A percentile compares a stretch with the other conserved stretches of the same genome.
phyloP scores from a whole-genome alignment of 2,329 filamentous ascomycete genomes.

The Emmonsia crescens region DNA sequence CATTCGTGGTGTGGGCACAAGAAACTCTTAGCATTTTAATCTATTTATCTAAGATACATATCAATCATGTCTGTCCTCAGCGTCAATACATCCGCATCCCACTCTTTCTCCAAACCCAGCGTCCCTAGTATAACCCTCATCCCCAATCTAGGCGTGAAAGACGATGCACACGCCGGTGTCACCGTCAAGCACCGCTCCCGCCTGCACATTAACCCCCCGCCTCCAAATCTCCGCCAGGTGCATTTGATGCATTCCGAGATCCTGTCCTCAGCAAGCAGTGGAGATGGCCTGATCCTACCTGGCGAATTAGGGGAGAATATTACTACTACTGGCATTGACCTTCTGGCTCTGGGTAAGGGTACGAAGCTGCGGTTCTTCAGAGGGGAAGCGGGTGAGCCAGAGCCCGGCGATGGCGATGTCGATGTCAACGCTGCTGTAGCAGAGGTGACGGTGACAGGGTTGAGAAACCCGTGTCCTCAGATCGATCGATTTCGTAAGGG shows the following conservation, averaged over 20 bases:
- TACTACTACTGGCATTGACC: conserved; percentile 15
- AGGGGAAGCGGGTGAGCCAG: not conserved
- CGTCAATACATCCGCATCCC: conserved; percentile 13
- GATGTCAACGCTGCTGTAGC: conserved; percentile 9
- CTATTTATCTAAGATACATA: no score
- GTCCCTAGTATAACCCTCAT: conserved; percentile 16
- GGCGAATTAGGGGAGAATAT: conserved; percentile 19
- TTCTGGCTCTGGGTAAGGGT: conserved; percentile 12
- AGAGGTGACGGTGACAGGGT: conserved; percentile 13
- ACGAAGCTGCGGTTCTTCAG: conserved; percentile 16
- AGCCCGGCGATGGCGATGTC: not conserved
- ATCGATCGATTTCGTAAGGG: conserved; percentile 14
- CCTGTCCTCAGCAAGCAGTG: conserved; percentile 7
- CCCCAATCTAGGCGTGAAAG: conserved; percentile 16
- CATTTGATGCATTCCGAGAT: conserved; percentile 19
- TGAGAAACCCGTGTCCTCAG: conserved; percentile 16
- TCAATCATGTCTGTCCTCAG: conserved; percentile 14
- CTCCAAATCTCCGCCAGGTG: conserved; percentile 20
- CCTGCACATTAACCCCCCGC: conserved; percentile 14
- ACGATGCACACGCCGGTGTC: conserved; percentile 17
- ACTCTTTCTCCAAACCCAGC: conserved; percentile 18
- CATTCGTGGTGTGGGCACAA: no score
- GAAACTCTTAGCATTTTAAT: no score
- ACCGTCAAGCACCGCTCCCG: conserved; percentile 18
- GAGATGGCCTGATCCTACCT: conserved; percentile 6